Percentiles rank a stretch among this genome's conserved stretches.
phyloP scores from a whole-genome alignment of 164 flowering plant species.

The Kingdonia uniflora region DNA sequence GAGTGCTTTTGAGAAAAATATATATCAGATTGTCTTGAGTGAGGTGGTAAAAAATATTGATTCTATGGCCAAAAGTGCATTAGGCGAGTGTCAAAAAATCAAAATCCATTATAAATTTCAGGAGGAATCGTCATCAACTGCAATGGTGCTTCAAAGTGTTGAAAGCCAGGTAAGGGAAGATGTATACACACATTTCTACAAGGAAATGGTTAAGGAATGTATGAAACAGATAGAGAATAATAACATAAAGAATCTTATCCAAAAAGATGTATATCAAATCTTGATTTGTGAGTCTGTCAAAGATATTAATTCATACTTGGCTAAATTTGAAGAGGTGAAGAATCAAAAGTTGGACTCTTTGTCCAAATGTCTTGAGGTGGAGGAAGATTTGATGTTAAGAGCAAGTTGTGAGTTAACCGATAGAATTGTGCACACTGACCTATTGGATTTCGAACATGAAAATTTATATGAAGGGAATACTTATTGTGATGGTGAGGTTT shows the following conservation, averaged over 20 bases:
- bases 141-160: conserved; percentile 12
- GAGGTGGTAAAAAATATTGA: conserved; percentile 16
- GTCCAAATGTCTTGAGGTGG: conserved; percentile 12
- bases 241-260: conserved; percentile 12
- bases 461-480: conserved; percentile 8
- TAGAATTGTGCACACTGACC: conserved; percentile 10
- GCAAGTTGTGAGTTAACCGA: conserved; percentile 19
- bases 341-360: conserved; percentile 14
- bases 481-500: conserved; percentile 18
- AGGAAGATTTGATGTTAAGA: conserved; percentile 17
- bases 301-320: conserved; percentile 4
- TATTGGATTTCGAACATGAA: conserved; percentile 7
- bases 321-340: conserved; percentile 4
- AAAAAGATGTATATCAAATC: conserved; percentile 17
- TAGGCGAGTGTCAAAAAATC: background rate
- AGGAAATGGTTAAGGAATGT: conserved; percentile 19
- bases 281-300: conserved; percentile 16
- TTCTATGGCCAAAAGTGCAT: background rate
- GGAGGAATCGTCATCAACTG: conserved; percentile 1
- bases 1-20: conserved; percentile 16
- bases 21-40: conserved; percentile 9
- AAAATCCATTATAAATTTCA: background rate
- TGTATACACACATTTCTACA: conserved; percentile 8
- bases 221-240: conserved; percentile 13
- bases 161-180: conserved; percentile 5